Conservation (phyloP, 345 rosid genomes). For the Rhodamnia rubescens region DNA sequence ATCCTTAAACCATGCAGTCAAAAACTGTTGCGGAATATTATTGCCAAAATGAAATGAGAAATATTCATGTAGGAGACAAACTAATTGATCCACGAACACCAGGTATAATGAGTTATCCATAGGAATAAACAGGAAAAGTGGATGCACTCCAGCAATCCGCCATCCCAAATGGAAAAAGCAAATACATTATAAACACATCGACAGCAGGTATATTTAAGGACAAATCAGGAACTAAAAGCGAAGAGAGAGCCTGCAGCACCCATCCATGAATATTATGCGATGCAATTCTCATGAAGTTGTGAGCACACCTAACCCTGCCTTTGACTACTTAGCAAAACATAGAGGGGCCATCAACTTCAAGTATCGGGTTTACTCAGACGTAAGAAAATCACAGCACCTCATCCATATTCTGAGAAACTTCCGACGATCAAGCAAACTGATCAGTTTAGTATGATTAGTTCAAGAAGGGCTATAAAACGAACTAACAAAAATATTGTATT, state of each 20-base stretch:
- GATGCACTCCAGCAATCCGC: not conserved
- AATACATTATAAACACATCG: not conserved
- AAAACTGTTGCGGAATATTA: not conserved
- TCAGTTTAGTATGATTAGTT: not conserved
- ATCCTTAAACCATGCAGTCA: not conserved
- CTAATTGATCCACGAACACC: not conserved
- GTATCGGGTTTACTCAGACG: too few species aligned
- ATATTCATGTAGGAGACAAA: not conserved
- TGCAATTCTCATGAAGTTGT: slow-evolving; percentile 51
- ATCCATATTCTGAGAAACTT: too few species aligned
- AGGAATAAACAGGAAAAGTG: not conserved
- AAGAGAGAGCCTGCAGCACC: slow-evolving; percentile 70
- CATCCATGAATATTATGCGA: slow-evolving; percentile 83
- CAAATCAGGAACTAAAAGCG: slow-evolving; percentile 57
- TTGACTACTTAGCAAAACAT: not conserved
- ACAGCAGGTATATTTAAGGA: slow-evolving; percentile 3
- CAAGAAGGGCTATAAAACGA: not conserved
- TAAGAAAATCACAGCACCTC: too few species aligned
- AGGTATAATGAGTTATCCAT: not conserved
- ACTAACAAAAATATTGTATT: not conserved
- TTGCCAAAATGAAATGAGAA: not conserved
- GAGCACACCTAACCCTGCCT: not conserved
- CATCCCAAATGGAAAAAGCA: not conserved
- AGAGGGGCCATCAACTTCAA: not conserved
- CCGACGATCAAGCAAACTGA: too few species aligned